Evolutionary conservation across 2,329 filamentous ascomycete genomes (phyloP).

Genomic region (Zalaria sp.): DNA sequence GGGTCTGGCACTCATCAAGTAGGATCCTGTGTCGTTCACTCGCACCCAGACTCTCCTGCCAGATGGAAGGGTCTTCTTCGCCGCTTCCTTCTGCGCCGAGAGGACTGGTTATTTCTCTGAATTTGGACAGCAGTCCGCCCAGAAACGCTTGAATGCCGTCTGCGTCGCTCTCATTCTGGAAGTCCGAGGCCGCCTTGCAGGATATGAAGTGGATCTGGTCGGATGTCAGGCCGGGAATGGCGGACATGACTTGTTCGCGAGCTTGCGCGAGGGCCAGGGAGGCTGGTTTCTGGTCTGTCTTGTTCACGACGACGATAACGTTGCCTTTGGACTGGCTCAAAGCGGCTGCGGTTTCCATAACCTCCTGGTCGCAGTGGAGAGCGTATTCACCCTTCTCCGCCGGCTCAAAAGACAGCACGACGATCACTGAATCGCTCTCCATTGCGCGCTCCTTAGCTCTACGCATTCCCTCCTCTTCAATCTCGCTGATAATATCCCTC

Average conservation of each 20-base stretch:
- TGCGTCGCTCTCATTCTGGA: constrained; percentile 31
- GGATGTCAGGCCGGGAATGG: constrained; percentile 26
- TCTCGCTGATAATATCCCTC: constrained; percentile 43
- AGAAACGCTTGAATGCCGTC: constrained; percentile 56
- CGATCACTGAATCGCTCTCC: constrained; percentile 74
- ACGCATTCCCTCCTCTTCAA: constrained; percentile 84
- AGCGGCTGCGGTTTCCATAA: constrained; percentile 37
- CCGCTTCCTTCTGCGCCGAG: constrained; percentile 16
- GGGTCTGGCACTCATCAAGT: constrained; percentile 54
- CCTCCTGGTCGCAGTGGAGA: constrained; percentile 36
- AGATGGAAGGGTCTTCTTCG: constrained; percentile 45
- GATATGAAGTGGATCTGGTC: constrained; percentile 52
- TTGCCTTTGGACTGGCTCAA: constrained; percentile 35
- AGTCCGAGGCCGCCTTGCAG: constrained; percentile 35
- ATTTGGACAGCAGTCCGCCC: constrained; percentile 49
- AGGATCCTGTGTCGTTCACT: constrained; percentile 80
- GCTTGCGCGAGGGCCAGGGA: constrained; percentile 5
- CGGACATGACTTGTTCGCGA: constrained; percentile 17
- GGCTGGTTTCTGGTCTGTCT: constrained; percentile 38
- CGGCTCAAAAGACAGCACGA: constrained; percentile 60
- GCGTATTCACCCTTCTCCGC: constrained; percentile 13
- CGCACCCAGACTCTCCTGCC: constrained; percentile 76
- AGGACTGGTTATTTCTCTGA: constrained; percentile 53
- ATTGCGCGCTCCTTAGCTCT: constrained; percentile 68
- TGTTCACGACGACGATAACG: constrained; percentile 48